Base-by-base conservation (phyloP, 345 rosid genomes). In the Pistacia atlantica region DNA sequence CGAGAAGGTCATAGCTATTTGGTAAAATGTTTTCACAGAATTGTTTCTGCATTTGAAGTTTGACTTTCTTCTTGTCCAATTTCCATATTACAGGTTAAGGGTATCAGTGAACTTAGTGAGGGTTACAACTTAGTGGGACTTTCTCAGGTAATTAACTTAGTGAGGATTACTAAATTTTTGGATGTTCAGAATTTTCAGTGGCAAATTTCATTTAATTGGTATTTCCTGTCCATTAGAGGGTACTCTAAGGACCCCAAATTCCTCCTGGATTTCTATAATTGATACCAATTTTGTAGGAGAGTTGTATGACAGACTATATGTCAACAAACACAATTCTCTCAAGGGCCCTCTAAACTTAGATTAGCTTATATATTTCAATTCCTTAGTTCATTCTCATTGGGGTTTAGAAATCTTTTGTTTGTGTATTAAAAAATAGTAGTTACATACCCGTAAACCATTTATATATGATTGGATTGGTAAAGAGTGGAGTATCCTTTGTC, bases 61-160 rank as follows among this genome's bases (percentile, higher is more conserved):
- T 33, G 51, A 72, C 70, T 42, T 61, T 20, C 58, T 52, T 66
- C 71, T 22, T 56, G 42, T 20, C 37, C 28, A 51, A 69, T 73
- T 52, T 77, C 49, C 73, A 18, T 37, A 59, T 74, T 22, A 80
- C 83, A 90, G 94, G 90, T 92, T 77, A 94, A 90, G 82, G 87
- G 71, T 70, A 87, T 92, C 89, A 85, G 85, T 67, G 91, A 90
- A 83, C 94, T 94, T 54, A 83, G 82, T 38, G 71, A 84, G 17
- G 93, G 98, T 76, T 94, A 87, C 86, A 92, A 87, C 82, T 80
- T 94, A 7, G 91, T 94, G 46, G 97, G 97, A 81, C 95, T 92
- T 73, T 94, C 98, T 88, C 98, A 91, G 95, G 93, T 90, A 73
- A 72, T 77, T 59, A 8, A 28, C 11, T 49, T 55, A 45, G 18